Evolutionary conservation across 2,329 filamentous ascomycete species (phyloP).

Genomic region (Fusarium sp.): DNA sequence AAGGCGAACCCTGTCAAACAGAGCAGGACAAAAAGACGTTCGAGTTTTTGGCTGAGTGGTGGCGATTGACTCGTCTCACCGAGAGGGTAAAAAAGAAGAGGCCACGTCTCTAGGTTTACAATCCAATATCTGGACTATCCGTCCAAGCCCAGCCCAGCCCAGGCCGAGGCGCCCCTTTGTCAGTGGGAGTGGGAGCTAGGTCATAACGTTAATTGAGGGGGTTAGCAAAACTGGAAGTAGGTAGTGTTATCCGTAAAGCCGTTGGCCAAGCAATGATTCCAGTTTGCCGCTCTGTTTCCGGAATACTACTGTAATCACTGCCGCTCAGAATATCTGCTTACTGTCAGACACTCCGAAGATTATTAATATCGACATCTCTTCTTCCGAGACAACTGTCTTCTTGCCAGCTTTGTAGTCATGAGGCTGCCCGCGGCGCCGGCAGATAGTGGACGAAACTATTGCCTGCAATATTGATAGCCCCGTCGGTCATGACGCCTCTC

Average conservation of each 20-base stretch:
- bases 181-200: not conserved
- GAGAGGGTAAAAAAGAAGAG: not conserved
- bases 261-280: not conserved
- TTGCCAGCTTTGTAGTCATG: not conserved
- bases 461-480: not conserved
- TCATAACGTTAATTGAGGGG: not conserved
- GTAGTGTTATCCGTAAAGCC: not conserved
- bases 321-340: constrained; percentile 8
- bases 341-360: constrained; percentile 10
- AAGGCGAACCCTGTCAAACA: not conserved
- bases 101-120: constrained; percentile 13
- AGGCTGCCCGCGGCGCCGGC: not conserved
- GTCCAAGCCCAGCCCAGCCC: constrained; percentile 6
- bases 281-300: not conserved
- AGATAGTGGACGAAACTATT: not conserved
- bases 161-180: not conserved
- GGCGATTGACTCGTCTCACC: constrained; percentile 30
- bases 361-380: constrained; percentile 11
- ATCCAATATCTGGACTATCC: not conserved
- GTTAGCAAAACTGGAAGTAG: not conserved
- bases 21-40: not conserved
- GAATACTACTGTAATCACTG: not conserved
- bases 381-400: not conserved
- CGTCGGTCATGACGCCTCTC: not conserved
- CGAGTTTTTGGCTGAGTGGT: constrained; percentile 12